Base-by-base conservation (phyloP, 1,284 basidiomycete species). In the Sporisorium graminicola region DNA sequence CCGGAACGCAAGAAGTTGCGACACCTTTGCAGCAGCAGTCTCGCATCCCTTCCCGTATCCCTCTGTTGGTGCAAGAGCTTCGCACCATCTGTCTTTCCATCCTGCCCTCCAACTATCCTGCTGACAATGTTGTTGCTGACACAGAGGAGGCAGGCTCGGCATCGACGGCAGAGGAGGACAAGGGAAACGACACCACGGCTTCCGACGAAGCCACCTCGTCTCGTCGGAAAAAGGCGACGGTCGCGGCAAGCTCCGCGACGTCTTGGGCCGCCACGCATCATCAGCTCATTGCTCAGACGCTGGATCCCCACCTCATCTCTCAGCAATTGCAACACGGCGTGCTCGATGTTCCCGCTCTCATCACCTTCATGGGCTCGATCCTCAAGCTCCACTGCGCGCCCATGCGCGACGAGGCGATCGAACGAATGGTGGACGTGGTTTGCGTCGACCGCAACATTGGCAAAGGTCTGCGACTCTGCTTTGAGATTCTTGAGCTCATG, bases 401-500 rank as follows among this genome's bases (percentile, higher is more conserved):
- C 12, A 95, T 95, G 90, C 89, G 94, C 40, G 94, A 97, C 86
- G 89, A 88, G 13, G 90, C 91, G 60, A 91, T 97, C 47, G 93
- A 95, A 83, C 89, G 89, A 56, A 94, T 97, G 93, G 91, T 95
- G 27, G 64, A 74, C 27, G 67, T 72, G 18, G 74, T 78, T 9
- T 71, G 67, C 57, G 56, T 77, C 8, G 68, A 68, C 37, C 62
- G 70, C 57, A 74, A 81, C 78, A 91, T 93, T 27, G 90, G 94
- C 60, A 88, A 88, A 64, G 93, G 92, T 13, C 89, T 96, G 67
- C 89, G 92, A 65, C 89, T 92, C 88, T 94, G 93, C 87, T 91
- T 97, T 85, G 94, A 95, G 86, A 91, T 96, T 68, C 88, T 95
- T 58, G 94, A 97, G 87, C 89, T 95, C 77, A 96, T 97, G 94